Base-by-base conservation (phyloP, 306 rosid species). In the Pachyrhizus erosus region DNA sequence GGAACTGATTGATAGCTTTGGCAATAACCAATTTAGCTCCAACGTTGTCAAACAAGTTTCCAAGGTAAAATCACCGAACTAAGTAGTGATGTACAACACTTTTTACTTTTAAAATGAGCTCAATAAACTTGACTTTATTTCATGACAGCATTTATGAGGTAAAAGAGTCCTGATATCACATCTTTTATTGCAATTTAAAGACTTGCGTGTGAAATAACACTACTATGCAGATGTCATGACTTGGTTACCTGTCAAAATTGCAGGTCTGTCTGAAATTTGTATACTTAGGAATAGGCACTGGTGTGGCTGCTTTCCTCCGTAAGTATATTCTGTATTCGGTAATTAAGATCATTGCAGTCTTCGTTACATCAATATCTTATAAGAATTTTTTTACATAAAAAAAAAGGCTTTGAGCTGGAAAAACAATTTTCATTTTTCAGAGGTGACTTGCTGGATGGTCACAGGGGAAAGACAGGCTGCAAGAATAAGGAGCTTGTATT, bases 391-490 rank as follows among this genome's bases (percentile, higher is more conserved):
- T 66, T 9, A 60, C 67, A 66, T 3, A 4, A 33, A 13, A 57
- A 57, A 57, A 46, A 18, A 69, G 69, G 17, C 58, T 15, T 12
- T 40, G 24, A 55, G 18, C 10, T 79, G 29, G 15, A 42, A 80
- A 42, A 58, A 31, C 1, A 51, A 5, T 49, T 37, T 64, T 69
- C 73, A 62, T 31, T 66, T 84, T 79, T 78, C 88, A 93, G 97
- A 93, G 96, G 96, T 93, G 80, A 60, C 94, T 26, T 83, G 94
- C 77, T 91, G 97, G 97, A 91, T 86, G 94, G 86, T 90, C 80
- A 91, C 96, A 5, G 97, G 97, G 62, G 96, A 93, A 73, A 91
- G 94, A 84, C 97, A 93, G 54, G 97, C 97, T 40, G 93, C 93
- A 43, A 54, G 97, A 78, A 91, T 93, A 75, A 86, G 97, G 78